phyloP scores from a whole-genome alignment of 768 basidiomycete species.

The Tubosaeta brunneosetosa region DNA sequence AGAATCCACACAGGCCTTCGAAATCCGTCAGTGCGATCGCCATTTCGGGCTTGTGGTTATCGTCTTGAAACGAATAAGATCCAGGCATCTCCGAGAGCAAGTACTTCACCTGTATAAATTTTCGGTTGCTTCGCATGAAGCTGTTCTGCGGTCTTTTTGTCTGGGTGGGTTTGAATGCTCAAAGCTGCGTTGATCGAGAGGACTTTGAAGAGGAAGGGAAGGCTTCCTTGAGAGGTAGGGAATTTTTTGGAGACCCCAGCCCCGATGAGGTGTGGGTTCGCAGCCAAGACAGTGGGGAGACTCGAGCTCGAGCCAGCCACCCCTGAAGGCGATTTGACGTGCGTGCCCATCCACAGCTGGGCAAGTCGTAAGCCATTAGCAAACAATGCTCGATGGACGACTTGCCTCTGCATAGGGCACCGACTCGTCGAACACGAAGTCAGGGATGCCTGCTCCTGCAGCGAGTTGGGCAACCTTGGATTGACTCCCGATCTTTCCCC shows the following conservation, averaged over 20 bases:
- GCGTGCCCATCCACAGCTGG: constrained; percentile 99
- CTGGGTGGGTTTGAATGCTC: constrained; percentile 90
- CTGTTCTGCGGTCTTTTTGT: constrained; percentile 72
- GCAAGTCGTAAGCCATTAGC: constrained; percentile 1
- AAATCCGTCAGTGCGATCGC: constrained; percentile 94
- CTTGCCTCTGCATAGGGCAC: constrained; percentile 91
- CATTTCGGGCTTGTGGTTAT: constrained; percentile 99
- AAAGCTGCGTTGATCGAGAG: constrained; percentile 85
- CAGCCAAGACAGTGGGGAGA: constrained; percentile 58
- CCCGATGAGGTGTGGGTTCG: constrained; percentile 69
- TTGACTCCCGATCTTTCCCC: constrained; percentile 80
- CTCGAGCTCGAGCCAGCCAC: constrained; percentile 43
- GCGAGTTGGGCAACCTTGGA: constrained; percentile 91
- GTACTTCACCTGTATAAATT: constrained; percentile 80
- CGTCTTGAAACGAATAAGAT: constrained; percentile 48
- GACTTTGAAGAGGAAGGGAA: constrained; percentile 92
- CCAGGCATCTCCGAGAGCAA: neutral
- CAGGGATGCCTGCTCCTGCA: constrained; percentile 51
- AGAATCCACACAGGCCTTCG: constrained; percentile 88
- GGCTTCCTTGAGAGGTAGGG: constrained; percentile 54
- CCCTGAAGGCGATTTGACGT: constrained; percentile 66
- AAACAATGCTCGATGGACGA: neutral
- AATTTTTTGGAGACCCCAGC: constrained; percentile 50
- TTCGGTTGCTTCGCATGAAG: constrained; percentile 67
- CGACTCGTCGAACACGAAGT: constrained; percentile 62